Percentiles rank a stretch among this genome's conserved stretches.
Evolutionary conservation across 805 yeast species (phyloP).

Genomic region (Cyberlindnera veronae): DNA sequence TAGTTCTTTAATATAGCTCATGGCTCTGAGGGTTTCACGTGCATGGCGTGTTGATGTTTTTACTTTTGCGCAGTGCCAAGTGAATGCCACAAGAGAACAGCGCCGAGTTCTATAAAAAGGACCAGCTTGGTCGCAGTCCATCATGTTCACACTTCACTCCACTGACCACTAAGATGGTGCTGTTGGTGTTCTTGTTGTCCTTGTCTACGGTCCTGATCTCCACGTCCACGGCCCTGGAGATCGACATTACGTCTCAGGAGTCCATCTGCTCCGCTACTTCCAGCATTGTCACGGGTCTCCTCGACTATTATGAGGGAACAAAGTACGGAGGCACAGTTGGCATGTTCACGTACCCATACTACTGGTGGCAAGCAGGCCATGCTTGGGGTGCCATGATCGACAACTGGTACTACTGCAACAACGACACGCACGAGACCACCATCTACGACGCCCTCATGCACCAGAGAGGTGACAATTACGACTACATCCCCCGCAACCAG

Average conservation of each 20-base stretch:
- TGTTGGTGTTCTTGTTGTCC: not conserved
- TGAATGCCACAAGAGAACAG: too few species aligned
- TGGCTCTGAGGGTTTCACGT: too few species aligned
- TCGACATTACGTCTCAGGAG: constrained; percentile 37
- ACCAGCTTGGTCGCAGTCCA: too few species aligned
- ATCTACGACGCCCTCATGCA: constrained; percentile 52
- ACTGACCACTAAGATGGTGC: too few species aligned
- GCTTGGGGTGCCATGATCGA: constrained; percentile 70
- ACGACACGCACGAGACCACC: constrained; percentile 56
- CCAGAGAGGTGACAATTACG: constrained; percentile 44
- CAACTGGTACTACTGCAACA: constrained; percentile 65
- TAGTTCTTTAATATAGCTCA: too few species aligned
- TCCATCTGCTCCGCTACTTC: constrained; percentile 59
- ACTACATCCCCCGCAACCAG: constrained; percentile 60
- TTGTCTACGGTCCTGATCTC: not conserved
- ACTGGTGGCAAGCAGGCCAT: constrained; percentile 94
- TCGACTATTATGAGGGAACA: constrained; percentile 68
- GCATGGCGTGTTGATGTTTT: too few species aligned
- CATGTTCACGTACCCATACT: constrained; percentile 56
- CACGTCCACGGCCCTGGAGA: constrained; percentile 9
- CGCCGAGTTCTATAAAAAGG: too few species aligned
- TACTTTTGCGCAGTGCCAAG: too few species aligned
- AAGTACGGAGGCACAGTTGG: constrained; percentile 73
- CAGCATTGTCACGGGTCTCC: constrained; percentile 55
- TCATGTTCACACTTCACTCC: too few species aligned